These are phyloP conservation scores for Aureobasidium vineae DNA, from an alignment of 2,329 filamentous ascomycete genomes.

Conservation along the genomic window DNA sequence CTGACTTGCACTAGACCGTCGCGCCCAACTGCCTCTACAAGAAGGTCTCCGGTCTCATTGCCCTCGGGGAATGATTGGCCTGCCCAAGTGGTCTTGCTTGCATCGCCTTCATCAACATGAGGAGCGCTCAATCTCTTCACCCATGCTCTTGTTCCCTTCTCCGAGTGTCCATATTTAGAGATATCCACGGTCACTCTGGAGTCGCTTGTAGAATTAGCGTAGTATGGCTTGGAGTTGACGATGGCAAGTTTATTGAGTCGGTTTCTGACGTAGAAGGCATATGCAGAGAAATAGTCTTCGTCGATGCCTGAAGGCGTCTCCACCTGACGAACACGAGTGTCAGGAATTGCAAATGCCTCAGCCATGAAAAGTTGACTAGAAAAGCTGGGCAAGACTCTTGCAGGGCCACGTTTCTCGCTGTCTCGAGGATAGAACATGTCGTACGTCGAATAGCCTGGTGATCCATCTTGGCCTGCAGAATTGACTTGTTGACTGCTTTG, in stretches of 20 bases:
- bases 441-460: constrained; percentile 36
- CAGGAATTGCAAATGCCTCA: constrained; percentile 34
- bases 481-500: constrained; percentile 36
- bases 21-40: constrained; percentile 30
- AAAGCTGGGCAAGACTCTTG: constrained; percentile 35
- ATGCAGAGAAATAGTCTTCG: constrained; percentile 34
- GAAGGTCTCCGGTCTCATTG: constrained; percentile 28
- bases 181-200: constrained; percentile 31
- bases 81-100: constrained; percentile 34
- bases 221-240: constrained; percentile 35
- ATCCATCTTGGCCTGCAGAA: constrained; percentile 33
- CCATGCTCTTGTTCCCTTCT: constrained; percentile 19
- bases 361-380: constrained; percentile 35
- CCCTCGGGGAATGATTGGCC: constrained; percentile 35
- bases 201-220: constrained; percentile 34
- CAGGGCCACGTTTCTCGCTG: constrained; percentile 32
- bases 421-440: constrained; percentile 34
- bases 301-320: constrained; percentile 30
- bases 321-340: constrained; percentile 32
- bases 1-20: constrained; percentile 32
- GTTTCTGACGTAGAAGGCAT: constrained; percentile 33
- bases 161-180: background rate
- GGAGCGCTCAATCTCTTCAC: constrained; percentile 36
- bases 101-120: constrained; percentile 32
- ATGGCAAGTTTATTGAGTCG: constrained; percentile 34